Percentiles rank a stretch among this genome's conserved stretches.
These are phyloP conservation scores for Penicillium riverlandense DNA, from an alignment of 495 filamentous ascomycete species.

Conservation along the genomic window DNA sequence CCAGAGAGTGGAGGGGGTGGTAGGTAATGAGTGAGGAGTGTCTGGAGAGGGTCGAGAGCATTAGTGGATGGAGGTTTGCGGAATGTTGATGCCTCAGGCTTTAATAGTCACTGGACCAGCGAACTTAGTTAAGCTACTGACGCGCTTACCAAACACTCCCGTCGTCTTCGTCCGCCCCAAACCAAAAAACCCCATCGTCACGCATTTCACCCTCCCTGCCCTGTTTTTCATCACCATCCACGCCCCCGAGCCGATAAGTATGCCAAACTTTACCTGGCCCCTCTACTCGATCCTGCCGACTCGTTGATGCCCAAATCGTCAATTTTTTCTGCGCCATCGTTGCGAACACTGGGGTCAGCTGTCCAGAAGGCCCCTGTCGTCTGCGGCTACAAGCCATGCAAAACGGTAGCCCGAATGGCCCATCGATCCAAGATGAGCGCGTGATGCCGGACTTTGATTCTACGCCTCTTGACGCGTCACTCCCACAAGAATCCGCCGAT, in stretches of 20 bases:
- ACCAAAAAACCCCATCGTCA: conserved; percentile 41
- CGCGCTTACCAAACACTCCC: background rate
- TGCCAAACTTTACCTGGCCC: conserved; percentile 53
- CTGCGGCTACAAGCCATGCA: conserved; percentile 50
- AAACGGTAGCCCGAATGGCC: conserved; percentile 46
- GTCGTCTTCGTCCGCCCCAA: conserved; percentile 8
- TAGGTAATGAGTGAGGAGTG: conserved; percentile 15
- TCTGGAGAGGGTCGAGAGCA: conserved; percentile 16
- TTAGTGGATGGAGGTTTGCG: conserved; percentile 32
- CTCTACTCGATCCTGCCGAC: conserved; percentile 45
- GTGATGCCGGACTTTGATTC: conserved; percentile 31
- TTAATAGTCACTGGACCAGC: background rate
- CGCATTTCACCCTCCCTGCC: conserved; percentile 25
- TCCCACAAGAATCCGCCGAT: conserved; percentile 18
- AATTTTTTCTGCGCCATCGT: conserved; percentile 54
- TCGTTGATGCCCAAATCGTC: conserved; percentile 58
- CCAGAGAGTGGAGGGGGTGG: conserved; percentile 11
- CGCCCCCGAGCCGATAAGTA: conserved; percentile 44
- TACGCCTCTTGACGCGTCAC: conserved; percentile 15
- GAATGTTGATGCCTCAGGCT: conserved; percentile 16
- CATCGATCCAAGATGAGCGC: conserved; percentile 38
- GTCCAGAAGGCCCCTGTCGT: conserved; percentile 40
- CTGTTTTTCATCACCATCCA: conserved; percentile 31
- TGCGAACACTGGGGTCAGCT: conserved; percentile 59
- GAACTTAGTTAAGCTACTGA: no score